Base-by-base conservation (phyloP, 1,284 basidiomycete species). In the Leccinum variabile region DNA sequence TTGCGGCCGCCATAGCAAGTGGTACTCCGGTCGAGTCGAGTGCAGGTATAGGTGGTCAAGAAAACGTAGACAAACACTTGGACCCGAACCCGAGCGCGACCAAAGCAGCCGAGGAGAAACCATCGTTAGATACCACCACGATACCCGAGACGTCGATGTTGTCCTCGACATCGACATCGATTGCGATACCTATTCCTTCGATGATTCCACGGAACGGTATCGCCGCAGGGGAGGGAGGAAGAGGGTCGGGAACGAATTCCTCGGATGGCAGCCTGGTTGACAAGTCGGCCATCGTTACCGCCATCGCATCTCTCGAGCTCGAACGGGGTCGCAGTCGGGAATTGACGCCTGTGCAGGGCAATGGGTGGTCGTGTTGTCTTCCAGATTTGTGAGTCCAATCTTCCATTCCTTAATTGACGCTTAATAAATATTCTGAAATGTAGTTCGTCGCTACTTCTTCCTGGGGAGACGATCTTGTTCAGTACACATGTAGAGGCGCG, bases 271-370 rank as follows among this genome's bases (percentile, higher is more conserved):
- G 83, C 59, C 76, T 81, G 22, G 75, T 75, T 1, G 78, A 80
- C 41, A 79, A 78, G 60, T 67, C 82, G 1, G 73, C 71, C 50
- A 75, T 79, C 46, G 73, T 73, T 14, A 69, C 75, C 33, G 68
- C 67, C 18, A 62, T 77, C 10, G 54, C 61, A 16, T 55, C 60
- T 32, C 44, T 65, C 14, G 63, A 72, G 3, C 61, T 63, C 1
- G 69, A 63, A 9, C 55, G 86, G 28, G 87, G 87, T 5, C 78
- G 87, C 46, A 82, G 82, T 65, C 78, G 82, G 22, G 77, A 78
- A 7, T 77, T 82, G 69, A 86, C 85, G 5, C 87, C 87, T 2
- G 79, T 87, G 5, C 85, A 84, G 58, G 83, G 82, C 33, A 81
- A 82, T 64, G 80, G 75, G 0, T 65, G 73, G 1, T 59, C 74